Evolutionary conservation across 345 rosid genomes (phyloP), one percentile per base, ranked within the genome.

Genomic region (Sisymbrium irio): DNA sequence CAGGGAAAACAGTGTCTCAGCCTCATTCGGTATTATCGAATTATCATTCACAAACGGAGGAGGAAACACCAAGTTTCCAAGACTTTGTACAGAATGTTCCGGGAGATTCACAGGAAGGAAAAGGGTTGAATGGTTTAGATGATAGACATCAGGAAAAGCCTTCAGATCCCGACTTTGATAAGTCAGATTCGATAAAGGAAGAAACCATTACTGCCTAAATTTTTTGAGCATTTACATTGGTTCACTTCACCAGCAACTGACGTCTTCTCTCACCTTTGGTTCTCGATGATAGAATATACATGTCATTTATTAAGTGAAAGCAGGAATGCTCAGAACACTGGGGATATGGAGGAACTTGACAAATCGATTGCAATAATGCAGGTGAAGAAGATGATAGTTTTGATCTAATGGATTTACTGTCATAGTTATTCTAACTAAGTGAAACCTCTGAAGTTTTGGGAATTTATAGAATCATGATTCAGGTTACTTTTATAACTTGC

Each of bases 81-180:
- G 35, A 46, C 13, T 17, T 33, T 65, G 9, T 10, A 44, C 49
- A 65, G 40, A 55, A 55, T 45, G 42, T 8, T 30, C 37, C 3
- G 3, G 63, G 22, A 73, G 65, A 54, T 64, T 66, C 55, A 19
- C 62, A 27, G 60, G 51, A 66, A 37, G 56, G 55, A 5, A 40
- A 67, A 59, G 25, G 5, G 5, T 28, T 40, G 19, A 20, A 4
- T 39, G 37, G 18, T 47, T 58, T 18, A 65, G 58, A 55, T 41
- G 33, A 13, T 11, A 65, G 72, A 35, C 40, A 44, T 32, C n/a
- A 64, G 37, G 71, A 73, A 33, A 30, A 42, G 30, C 58, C 49
- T 45, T 73, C 64, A 32, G 3, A 20, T 25, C 3, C 58, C 5
- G 25, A 47, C 9, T 44, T 13, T 15, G 46, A 35, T 33, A 44